These are phyloP conservation scores for Lactifluus volemus DNA, from an alignment of 768 basidiomycete genomes.

Conservation along the genomic window DNA sequence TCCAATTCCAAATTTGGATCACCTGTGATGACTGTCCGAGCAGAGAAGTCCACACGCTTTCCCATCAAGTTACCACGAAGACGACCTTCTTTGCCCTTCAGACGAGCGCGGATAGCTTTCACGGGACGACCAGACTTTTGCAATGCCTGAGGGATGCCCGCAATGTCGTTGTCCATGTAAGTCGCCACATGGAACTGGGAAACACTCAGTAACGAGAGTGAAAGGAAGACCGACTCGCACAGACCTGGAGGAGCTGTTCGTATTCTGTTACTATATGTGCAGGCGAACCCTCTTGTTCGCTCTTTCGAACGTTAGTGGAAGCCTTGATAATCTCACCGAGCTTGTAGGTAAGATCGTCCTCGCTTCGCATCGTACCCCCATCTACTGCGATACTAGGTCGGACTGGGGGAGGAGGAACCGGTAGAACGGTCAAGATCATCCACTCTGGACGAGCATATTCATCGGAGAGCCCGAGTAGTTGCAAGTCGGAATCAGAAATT, in stretches of 20 bases:
- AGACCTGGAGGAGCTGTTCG: conserved; percentile 89
- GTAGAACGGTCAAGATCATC: conserved; percentile 98
- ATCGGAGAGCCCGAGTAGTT: conserved; percentile 84
- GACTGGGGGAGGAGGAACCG: conserved; percentile 96
- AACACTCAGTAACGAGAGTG: not conserved
- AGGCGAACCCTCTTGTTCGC: conserved; percentile 95
- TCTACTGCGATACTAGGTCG: conserved; percentile 97
- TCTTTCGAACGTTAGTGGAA: conserved; percentile 82
- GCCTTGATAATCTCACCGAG: conserved; percentile 95
- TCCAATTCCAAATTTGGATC: conserved; percentile 96
- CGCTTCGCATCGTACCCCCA: conserved; percentile 92
- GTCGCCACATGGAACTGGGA: conserved; percentile 93
- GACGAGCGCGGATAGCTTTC: conserved; percentile 94
- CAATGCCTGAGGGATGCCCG: conserved; percentile 93
- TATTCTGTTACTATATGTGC: conserved; percentile 94
- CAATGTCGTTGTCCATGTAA: conserved; percentile 99
- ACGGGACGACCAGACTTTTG: conserved; percentile 97
- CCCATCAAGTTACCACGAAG: conserved; percentile 98
- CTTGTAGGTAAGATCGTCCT: conserved; percentile 98
- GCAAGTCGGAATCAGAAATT: conserved; percentile 83
- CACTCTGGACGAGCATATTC: conserved; percentile 97
- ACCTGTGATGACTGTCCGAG: conserved; percentile 97
- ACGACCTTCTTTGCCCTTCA: conserved; percentile 98
- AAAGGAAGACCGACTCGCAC: conserved; percentile 20
- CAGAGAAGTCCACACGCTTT: conserved; percentile 98